These are phyloP conservation scores for Salix suchowensis DNA, from an alignment of 345 rosid genomes.

Conservation along the genomic window DNA sequence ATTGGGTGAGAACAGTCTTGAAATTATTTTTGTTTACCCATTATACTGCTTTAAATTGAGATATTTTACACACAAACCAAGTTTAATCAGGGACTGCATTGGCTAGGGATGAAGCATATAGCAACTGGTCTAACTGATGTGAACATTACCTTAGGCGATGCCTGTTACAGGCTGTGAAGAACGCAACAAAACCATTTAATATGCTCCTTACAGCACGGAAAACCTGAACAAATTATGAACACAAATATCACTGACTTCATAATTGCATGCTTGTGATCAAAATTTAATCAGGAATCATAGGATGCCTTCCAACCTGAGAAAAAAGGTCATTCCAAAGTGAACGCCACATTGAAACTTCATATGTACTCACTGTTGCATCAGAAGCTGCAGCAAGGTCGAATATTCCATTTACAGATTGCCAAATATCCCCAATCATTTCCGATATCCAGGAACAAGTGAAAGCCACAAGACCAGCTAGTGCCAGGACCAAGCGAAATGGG, in stretches of 20 bases:
- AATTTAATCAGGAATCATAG: neutral
- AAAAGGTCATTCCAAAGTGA: slow-evolving; percentile 95
- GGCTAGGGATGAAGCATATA: neutral
- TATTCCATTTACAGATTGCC: slow-evolving; percentile 52
- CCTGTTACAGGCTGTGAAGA: slow-evolving; percentile 88
- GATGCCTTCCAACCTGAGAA: slow-evolving; percentile 58
- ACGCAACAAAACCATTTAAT: slow-evolving; percentile 79
- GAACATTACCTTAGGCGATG: slow-evolving; percentile 83
- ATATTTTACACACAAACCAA: neutral
- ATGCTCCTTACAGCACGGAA: slow-evolving; percentile 90
- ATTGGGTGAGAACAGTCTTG: neutral
- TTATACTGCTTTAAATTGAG: neutral
- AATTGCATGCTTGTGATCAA: neutral
- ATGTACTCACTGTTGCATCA: slow-evolving; percentile 46
- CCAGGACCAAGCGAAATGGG: slow-evolving; percentile 59
- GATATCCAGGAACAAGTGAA: slow-evolving; percentile 37
- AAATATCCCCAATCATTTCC: slow-evolving; percentile 44
- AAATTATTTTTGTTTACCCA: neutral
- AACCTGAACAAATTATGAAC: slow-evolving; percentile 46
- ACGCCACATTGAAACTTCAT: slow-evolving; percentile 82
- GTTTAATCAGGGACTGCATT: neutral
- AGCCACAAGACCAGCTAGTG: slow-evolving; percentile 44
- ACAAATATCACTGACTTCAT: slow-evolving; percentile 11
- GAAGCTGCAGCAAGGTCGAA: slow-evolving; percentile 59
- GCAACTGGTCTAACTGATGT: neutral